Evolutionary conservation across 192 early-diverging fungal species (phyloP).

Genomic region (Entomortierella lignicola): DNA sequence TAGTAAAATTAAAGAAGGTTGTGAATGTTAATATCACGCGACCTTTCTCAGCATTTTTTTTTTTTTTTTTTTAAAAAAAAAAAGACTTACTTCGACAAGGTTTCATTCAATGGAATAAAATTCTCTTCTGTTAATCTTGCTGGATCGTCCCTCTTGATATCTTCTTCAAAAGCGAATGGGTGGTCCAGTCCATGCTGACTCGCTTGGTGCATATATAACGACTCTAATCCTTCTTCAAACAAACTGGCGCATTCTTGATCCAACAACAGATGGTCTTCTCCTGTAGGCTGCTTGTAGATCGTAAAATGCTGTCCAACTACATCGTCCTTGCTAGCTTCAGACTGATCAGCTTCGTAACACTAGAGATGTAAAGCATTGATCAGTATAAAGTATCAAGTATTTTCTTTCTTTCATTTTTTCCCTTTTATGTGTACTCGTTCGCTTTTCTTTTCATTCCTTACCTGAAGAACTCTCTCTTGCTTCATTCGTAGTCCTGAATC

Average conservation of each 20-base stretch:
- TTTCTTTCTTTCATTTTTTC: too few relatives aligned
- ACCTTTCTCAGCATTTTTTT: not conserved
- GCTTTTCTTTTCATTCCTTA: constrained; percentile 4
- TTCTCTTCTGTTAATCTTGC: constrained; percentile 1
- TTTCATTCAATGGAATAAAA: constrained; percentile 28
- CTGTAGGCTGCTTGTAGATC: constrained; percentile 32
- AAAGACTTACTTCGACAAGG: constrained; percentile 18
- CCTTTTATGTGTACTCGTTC: not conserved
- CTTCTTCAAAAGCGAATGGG: constrained; percentile 15
- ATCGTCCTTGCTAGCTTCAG: constrained; percentile 33
- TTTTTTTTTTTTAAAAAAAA: not conserved
- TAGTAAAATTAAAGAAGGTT: constrained; percentile 1
- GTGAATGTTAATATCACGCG: too few relatives aligned
- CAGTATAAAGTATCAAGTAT: not conserved
- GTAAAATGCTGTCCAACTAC: constrained; percentile 29
- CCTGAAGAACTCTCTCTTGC: constrained; percentile 23
- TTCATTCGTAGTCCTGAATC: constrained; percentile 43
- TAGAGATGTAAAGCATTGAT: not conserved
- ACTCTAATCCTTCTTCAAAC: constrained; percentile 31
- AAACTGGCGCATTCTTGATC: constrained; percentile 38
- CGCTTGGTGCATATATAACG: constrained; percentile 2
- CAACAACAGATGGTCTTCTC: constrained; percentile 35
- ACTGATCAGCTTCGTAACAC: constrained; percentile 44
- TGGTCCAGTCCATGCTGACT: not conserved
- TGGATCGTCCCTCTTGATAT: constrained; percentile 20